Evolutionary conservation across 2,329 filamentous ascomycete genomes (phyloP).

Genomic region (Thielaviopsis populi): DNA sequence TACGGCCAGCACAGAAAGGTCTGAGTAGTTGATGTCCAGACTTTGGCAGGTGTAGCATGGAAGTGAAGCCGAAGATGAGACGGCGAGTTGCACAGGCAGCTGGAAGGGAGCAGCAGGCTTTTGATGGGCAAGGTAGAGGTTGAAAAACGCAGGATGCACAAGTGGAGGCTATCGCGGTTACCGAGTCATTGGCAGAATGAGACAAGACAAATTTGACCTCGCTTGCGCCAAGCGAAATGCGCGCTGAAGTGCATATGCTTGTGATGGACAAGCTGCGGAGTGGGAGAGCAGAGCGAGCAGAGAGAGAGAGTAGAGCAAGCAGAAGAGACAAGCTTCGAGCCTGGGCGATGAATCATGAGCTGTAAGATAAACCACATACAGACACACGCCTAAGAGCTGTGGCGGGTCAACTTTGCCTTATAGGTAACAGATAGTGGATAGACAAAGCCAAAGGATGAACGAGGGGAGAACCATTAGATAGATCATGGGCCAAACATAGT

Average conservation of each 20-base stretch:
- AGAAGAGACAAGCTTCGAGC: neutral
- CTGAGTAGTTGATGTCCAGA: neutral
- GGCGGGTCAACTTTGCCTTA: too few species aligned
- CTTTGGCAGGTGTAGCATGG: neutral
- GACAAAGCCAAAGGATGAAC: neutral
- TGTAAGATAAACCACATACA: too few species aligned
- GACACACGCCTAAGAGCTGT: too few species aligned
- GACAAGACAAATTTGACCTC: neutral
- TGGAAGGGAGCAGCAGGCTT: neutral
- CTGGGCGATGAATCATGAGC: too few species aligned
- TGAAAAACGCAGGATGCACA: neutral
- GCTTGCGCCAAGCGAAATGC: neutral
- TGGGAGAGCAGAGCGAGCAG: neutral
- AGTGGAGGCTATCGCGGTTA: neutral
- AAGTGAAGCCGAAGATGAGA: neutral
- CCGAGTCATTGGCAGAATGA: neutral
- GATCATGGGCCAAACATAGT: neutral
- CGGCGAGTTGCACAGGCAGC: neutral
- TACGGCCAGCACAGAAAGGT: neutral
- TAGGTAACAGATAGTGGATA: neutral
- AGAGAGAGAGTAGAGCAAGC: neutral
- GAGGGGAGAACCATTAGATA: neutral
- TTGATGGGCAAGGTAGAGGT: neutral
- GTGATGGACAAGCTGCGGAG: neutral
- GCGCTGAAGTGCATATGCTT: neutral